Evolutionary conservation across 2,329 filamentous ascomycete species (phyloP).

Genomic region (Cladophialophora chaetospira): DNA sequence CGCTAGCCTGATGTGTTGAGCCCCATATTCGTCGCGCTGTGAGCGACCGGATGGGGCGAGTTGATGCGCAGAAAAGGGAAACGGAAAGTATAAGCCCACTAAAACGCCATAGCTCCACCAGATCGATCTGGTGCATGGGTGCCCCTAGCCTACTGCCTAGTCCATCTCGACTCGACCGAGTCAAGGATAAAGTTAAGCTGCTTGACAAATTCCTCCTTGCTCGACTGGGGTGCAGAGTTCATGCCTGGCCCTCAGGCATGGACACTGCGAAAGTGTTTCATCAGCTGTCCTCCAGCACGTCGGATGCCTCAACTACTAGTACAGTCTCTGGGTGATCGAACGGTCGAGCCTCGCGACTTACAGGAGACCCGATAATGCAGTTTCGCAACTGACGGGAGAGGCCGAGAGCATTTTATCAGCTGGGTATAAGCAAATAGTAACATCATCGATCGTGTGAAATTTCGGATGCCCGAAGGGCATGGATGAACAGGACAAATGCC

Average conservation of each 20-base stretch:
- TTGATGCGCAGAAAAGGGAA: constrained; percentile 22
- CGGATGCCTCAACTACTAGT: no score
- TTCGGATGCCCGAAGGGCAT: no score
- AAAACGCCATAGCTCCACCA: constrained; percentile 26
- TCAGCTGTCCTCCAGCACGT: background rate
- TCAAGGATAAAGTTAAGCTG: constrained; percentile 13
- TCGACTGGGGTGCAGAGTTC: background rate
- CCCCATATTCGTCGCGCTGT: constrained; percentile 13
- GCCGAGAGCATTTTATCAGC: background rate
- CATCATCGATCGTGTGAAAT: no score
- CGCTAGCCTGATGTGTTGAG: constrained; percentile 9
- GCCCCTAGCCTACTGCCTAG: background rate
- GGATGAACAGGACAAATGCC: no score
- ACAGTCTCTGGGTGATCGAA: no score
- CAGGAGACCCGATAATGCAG: background rate
- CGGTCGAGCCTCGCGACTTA: no score
- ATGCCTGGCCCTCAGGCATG: background rate
- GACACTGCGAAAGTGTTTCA: background rate
- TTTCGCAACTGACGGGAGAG: background rate
- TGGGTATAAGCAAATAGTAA: no score
- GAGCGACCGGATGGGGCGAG: constrained; percentile 7
- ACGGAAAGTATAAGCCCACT: constrained; percentile 9
- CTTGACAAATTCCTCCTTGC: constrained; percentile 29
- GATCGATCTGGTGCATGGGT: constrained; percentile 29
- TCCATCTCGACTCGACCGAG: constrained; percentile 12